phyloP scores from a whole-genome alignment of 495 filamentous ascomycete species.

The Amniculicola lignicola region DNA sequence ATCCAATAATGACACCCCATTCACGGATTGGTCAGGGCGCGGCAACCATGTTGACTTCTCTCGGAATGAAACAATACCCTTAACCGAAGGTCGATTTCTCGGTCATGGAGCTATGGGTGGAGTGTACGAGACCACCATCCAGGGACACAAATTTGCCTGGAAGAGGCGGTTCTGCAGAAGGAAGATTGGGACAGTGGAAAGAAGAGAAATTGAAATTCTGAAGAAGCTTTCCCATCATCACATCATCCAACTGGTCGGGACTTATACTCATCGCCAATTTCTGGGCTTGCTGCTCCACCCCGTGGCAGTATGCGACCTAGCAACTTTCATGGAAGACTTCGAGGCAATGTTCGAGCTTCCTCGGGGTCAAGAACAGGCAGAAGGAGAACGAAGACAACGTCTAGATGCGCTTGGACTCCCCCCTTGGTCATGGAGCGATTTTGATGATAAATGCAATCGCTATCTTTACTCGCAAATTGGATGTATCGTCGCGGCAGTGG shows the following conservation, averaged over 20 bases:
- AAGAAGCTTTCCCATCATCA: slow-evolving; percentile 28
- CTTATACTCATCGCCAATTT: slow-evolving; percentile 29
- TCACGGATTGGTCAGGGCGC: slow-evolving; percentile 21
- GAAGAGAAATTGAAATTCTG: slow-evolving; percentile 26
- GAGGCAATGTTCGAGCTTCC: slow-evolving; percentile 6
- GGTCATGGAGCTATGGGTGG: slow-evolving; percentile 29
- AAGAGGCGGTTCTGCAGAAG: slow-evolving; percentile 23
- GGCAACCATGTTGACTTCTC: slow-evolving; percentile 30
- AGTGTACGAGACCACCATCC: slow-evolving; percentile 26
- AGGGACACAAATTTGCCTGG: slow-evolving; percentile 24
- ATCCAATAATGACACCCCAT: too few relatives aligned
- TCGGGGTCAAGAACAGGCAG: too few relatives aligned
- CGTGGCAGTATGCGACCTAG: slow-evolving; percentile 29
- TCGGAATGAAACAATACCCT: slow-evolving; percentile 14
- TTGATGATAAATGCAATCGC: background rate
- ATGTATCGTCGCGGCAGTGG: slow-evolving; percentile 17
- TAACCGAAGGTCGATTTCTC: slow-evolving; percentile 29
- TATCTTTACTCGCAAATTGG: slow-evolving; percentile 14
- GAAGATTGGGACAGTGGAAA: slow-evolving; percentile 20
- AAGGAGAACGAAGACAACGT: background rate
- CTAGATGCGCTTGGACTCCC: slow-evolving; percentile 6
- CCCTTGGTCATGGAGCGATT: background rate
- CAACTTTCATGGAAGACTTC: slow-evolving; percentile 25
- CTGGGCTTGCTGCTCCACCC: slow-evolving; percentile 28
- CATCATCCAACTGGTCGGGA: slow-evolving; percentile 24